Evolutionary conservation across 2,329 filamentous ascomycete species (phyloP).

Genomic region (Phialophora verrucosa): DNA sequence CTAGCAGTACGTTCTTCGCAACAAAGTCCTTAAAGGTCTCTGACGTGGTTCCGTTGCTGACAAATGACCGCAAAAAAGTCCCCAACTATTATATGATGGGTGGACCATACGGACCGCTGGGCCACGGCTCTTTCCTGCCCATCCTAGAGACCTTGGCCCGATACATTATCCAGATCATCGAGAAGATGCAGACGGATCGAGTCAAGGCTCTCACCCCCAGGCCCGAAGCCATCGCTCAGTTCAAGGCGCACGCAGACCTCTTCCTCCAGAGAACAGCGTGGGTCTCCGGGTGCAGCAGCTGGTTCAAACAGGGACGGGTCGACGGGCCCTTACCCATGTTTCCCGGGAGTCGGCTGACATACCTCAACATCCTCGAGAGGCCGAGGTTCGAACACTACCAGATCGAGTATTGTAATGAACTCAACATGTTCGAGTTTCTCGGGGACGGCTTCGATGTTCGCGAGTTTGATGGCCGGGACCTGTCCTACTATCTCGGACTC

Average conservation of each 20-base stretch:
- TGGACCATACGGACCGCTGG: conserved; percentile 43
- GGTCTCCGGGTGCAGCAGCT: conserved; percentile 22
- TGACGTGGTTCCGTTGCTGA: conserved; percentile 10
- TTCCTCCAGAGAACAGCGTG: conserved; percentile 44
- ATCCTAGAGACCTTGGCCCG: conserved; percentile 18
- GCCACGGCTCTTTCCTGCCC: conserved; percentile 35
- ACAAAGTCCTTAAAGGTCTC: too few species aligned
- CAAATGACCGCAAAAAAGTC: conserved; percentile 14
- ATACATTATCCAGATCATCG: conserved; percentile 18
- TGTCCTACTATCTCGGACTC: conserved; percentile 53
- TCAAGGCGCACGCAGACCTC: conserved; percentile 48
- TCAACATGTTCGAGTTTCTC: conserved; percentile 47
- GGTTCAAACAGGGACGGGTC: conserved; percentile 30
- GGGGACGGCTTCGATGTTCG: conserved; percentile 37
- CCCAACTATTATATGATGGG: conserved; percentile 40
- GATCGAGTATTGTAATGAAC: conserved; percentile 40
- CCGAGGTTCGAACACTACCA: conserved; percentile 51
- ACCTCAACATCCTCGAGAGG: conserved; percentile 46
- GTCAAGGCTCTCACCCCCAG: conserved; percentile 22
- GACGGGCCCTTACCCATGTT: conserved; percentile 46
- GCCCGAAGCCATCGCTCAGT: conserved; percentile 41
- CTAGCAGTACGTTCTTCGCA: conserved; percentile 2
- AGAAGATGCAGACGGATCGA: conserved; percentile 30
- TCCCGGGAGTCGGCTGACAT: conserved; percentile 48
- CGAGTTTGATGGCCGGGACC: conserved; percentile 55